phyloP scores from a whole-genome alignment of 805 yeast species.

The Starmerella cellae region DNA sequence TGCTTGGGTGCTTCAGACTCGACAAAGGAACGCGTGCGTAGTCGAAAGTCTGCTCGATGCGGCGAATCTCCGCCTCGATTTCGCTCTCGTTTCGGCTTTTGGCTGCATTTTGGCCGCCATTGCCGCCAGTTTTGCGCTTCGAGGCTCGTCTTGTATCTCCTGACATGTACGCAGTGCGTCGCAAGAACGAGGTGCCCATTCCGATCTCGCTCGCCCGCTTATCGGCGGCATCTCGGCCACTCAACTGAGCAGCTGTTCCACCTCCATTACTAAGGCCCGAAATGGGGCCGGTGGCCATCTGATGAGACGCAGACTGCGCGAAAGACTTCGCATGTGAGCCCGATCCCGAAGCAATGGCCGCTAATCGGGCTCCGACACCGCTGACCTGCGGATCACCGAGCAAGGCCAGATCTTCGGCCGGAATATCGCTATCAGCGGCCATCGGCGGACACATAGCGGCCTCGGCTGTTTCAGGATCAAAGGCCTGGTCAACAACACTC shows the following conservation, averaged over 20 bases:
- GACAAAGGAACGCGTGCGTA: slow-evolving; percentile 36
- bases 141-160: slow-evolving; percentile 35
- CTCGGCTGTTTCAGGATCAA: slow-evolving; percentile 42
- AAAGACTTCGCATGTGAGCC: not conserved
- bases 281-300: not conserved
- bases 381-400: slow-evolving; percentile 65
- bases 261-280: not conserved
- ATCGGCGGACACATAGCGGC: slow-evolving; percentile 26
- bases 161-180: slow-evolving; percentile 81
- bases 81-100: not conserved
- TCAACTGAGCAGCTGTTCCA: not conserved
- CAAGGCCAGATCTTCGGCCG: slow-evolving; percentile 62
- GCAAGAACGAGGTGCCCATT: slow-evolving; percentile 18
- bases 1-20: slow-evolving; percentile 61
- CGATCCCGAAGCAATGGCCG: too few species aligned
- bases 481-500: slow-evolving; percentile 48
- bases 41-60: slow-evolving; percentile 70
- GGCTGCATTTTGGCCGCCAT: not conserved
- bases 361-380: slow-evolving; percentile 1
- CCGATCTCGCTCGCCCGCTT: slow-evolving; percentile 14
- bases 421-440: slow-evolving; percentile 38
- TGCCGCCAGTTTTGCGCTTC: slow-evolving; percentile 20
- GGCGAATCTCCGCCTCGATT: slow-evolving; percentile 48
- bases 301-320: not conserved
- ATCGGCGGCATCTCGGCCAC: slow-evolving; percentile 3